Evolutionary conservation across 2,329 filamentous ascomycete species (phyloP).

Genomic region (Penicillium aurantiogriseum): DNA sequence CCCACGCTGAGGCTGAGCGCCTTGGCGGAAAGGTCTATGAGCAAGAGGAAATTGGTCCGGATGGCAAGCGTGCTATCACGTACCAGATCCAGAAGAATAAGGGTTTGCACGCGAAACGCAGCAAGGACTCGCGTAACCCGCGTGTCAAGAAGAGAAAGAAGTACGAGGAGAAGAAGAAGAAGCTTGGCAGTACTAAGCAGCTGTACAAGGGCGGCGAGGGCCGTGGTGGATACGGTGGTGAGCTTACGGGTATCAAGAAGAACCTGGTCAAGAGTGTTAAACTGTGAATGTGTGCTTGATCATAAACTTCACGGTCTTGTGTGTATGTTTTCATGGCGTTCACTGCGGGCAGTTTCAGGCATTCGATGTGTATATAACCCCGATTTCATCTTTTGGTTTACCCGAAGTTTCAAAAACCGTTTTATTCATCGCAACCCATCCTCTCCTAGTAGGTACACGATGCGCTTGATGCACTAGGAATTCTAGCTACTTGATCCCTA

Average conservation of each 20-base stretch:
- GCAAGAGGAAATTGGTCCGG: constrained; percentile 68
- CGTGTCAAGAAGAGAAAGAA: constrained; percentile 97
- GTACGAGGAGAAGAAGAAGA: constrained; percentile 97
- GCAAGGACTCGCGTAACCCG: constrained; percentile 93
- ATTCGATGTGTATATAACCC: constrained; percentile 27
- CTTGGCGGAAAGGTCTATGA: constrained; percentile 62
- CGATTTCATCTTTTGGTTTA: constrained; percentile 18
- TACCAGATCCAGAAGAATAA: constrained; percentile 98
- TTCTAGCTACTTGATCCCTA: not conserved
- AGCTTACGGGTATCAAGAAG: constrained; percentile 92
- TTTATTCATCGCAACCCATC: not conserved
- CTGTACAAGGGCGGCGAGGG: constrained; percentile 84
- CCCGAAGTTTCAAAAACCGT: constrained; percentile 3
- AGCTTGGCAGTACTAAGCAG: constrained; percentile 80
- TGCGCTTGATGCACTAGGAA: not conserved
- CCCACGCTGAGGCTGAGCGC: constrained; percentile 54
- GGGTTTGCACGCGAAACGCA: constrained; percentile 81
- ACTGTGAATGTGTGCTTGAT: constrained; percentile 54
- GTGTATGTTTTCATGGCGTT: constrained; percentile 21
- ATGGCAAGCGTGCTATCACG: constrained; percentile 88
- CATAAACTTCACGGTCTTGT: constrained; percentile 19
- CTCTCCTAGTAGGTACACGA: not conserved
- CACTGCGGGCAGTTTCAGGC: constrained; percentile 22
- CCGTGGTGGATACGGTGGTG: constrained; percentile 82
- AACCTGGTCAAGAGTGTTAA: constrained; percentile 91